phyloP scores from a whole-genome alignment of 2,329 filamentous ascomycete genomes.

The Reticulascus tulasneorum region DNA sequence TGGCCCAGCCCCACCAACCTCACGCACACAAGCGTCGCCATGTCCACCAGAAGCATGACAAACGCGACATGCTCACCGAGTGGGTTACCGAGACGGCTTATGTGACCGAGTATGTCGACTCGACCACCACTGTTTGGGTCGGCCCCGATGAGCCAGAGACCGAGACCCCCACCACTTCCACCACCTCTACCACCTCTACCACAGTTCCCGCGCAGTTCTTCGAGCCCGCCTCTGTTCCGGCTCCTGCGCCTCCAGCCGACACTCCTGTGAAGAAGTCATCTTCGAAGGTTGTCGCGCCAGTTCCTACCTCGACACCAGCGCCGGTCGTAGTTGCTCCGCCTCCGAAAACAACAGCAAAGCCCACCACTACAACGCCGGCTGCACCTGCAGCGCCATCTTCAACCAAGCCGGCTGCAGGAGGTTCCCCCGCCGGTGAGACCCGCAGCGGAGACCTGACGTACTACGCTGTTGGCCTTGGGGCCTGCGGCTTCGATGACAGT shows the following conservation, averaged over 20 bases:
- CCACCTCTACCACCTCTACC: constrained; percentile 17
- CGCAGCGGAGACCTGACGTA: constrained; percentile 67
- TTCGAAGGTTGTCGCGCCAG: no score
- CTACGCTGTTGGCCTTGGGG: constrained; percentile 64
- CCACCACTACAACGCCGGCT: no score
- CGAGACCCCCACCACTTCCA: constrained; percentile 19
- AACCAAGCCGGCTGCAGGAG: constrained; percentile 1
- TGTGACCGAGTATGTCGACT: constrained; percentile 45
- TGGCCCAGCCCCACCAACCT: constrained; percentile 47
- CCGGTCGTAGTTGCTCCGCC: no score
- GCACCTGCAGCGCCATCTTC: no score
- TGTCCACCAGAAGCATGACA: constrained; percentile 28
- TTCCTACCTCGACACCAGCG: no score
- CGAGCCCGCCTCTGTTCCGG: constrained; percentile 18
- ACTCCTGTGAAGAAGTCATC: no score
- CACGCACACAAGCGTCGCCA: constrained; percentile 27
- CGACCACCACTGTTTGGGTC: constrained; percentile 43
- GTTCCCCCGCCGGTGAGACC: constrained; percentile 22
- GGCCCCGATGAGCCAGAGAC: constrained; percentile 23
- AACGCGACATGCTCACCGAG: constrained; percentile 41
- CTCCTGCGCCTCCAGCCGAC: constrained; percentile 6
- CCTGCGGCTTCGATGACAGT: constrained; percentile 62
- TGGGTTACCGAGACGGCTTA: constrained; percentile 47
- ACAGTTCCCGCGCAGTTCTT: constrained; percentile 25
- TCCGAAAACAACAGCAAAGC: no score